Base-by-base conservation (phyloP, 1,284 basidiomycete species). In the Hemileia vastatrix region DNA sequence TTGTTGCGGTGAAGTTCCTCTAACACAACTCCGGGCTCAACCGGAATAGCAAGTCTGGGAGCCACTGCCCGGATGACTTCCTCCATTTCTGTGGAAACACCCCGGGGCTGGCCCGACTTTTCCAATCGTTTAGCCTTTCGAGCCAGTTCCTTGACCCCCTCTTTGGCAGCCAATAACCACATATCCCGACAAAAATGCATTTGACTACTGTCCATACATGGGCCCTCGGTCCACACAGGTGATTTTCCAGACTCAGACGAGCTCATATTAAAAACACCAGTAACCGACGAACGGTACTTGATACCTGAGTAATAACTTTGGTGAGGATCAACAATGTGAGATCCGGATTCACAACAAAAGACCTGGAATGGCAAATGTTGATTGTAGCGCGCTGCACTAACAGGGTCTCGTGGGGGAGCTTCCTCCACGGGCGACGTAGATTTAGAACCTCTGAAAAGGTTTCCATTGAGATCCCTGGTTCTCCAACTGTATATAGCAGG, bases 161-260 rank as follows among this genome's bases (percentile, higher is more conserved):
- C 85, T 24, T 81, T 79, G 1, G 91, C 92, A 54, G 85, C 86
- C 67, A 83, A 82, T 18, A 90, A 81, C 92, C 92, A 96, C 45
- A 95, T 79, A 76, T 96, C 92, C 54, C 92, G 80, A 72, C 92
- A 96, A 79, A 96, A 95, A 86, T 88, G 94, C 53, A 90, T 89
- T 76, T 96, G 92, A 31, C 84, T 87, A 69, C 88, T 91, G 76
- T 96, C 92, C 72, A 95, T 83, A 74, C 92, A 96, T 31, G 86
- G 80, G 1, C 87, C 87, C 66, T 92, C 88, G 3, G 86, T 66
- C 73, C 72, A 74, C n/a, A 68, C 66, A 4, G 72, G 72, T 6
- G 73, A 67, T 63, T 74, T 72, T 13, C 78, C 72, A 32, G 86
- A 84, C 2, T 83, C 80, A 45, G 78, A 78, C 13, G 83, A 80